Conservation (phyloP, 257 asterid genomes). For the Lycium ferocissimum region DNA sequence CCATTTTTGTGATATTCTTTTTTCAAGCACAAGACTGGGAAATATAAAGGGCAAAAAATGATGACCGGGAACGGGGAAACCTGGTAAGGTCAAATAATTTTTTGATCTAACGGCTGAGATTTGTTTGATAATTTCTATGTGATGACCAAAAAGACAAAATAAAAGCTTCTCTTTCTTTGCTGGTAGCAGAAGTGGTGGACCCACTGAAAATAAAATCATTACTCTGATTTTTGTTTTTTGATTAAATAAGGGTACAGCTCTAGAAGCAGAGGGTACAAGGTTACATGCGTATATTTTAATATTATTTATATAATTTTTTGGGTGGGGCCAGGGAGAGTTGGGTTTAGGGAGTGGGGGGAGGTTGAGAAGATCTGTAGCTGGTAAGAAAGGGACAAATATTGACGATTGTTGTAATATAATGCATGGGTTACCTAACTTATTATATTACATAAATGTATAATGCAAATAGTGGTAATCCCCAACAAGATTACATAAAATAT, state of each 20-base stretch:
- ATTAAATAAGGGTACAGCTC: neutral
- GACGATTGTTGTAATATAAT: neutral
- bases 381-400: neutral
- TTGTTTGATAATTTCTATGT: neutral
- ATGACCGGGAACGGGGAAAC: slow-evolving; percentile 41
- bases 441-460: too few species aligned
- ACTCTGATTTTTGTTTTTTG: neutral
- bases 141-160: neutral
- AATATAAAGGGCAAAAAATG: slow-evolving; percentile 39
- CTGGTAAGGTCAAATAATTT: slow-evolving; percentile 48
- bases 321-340: too few species aligned
- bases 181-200: neutral
- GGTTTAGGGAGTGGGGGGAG: too few species aligned
- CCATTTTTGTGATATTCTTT: slow-evolving; percentile 42
- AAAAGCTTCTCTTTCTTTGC: neutral
- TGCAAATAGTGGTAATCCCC: too few species aligned
- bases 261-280: neutral
- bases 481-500: neutral
- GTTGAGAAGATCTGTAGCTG: neutral
- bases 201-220: neutral
- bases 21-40: neutral
- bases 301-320: too few species aligned
- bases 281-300: neutral
- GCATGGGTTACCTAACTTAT: neutral
- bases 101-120: neutral